Base-by-base conservation (phyloP, 257 asterid genomes). In the Solanum verrucosum region DNA sequence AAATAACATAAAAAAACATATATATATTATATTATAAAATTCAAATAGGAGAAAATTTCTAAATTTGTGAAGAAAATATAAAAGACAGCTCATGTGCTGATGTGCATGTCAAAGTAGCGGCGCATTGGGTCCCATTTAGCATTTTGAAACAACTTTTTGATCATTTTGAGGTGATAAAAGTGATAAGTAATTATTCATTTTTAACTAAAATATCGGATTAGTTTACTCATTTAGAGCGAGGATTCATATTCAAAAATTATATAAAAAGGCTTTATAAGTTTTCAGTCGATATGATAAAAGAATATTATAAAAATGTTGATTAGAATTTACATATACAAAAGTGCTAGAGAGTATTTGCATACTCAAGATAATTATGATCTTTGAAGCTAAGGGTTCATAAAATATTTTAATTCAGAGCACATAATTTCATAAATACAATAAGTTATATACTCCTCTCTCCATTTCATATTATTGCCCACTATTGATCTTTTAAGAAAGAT, bases 51-150 rank as follows among this genome's bases (percentile, higher is more conserved):
- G 37, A 42, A 78, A 42, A 42, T 3, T 42, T 78, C 3, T 42
- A 7, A 25, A 42, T 7, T 79, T 44, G 7, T 27, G 9, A 9
- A 12, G 5, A 81, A 79, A 46, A 8, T 59, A 67, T 77, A 60
- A 31, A 49, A 27, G 92, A 91, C 89, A 91, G 93, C 88, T 89
- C 92, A 93, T 82, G 87, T 34, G 90, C 84, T 88, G 91, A 93
- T 81, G 87, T 34, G 90, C 87, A 91, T 91, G 94, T 88, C 92
- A 90, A 88, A 84, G 85, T 89, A 29, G 84, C 91, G 91, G 93
- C 91, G 91, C 83, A 46, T 5, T 34, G 88, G 91, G 94, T 86
- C 75, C 94, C 91, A 63, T 81, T 81, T 46, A 9, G 2, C 68
- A n/a, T 46, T 46, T 42, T 44, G 0, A 44, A 79, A 79, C 8